Evolutionary conservation across 371 early-diverging fungal species (phyloP), one percentile per base, ranked within the genome.

Genomic region (Pancytospora epiphaga): DNA sequence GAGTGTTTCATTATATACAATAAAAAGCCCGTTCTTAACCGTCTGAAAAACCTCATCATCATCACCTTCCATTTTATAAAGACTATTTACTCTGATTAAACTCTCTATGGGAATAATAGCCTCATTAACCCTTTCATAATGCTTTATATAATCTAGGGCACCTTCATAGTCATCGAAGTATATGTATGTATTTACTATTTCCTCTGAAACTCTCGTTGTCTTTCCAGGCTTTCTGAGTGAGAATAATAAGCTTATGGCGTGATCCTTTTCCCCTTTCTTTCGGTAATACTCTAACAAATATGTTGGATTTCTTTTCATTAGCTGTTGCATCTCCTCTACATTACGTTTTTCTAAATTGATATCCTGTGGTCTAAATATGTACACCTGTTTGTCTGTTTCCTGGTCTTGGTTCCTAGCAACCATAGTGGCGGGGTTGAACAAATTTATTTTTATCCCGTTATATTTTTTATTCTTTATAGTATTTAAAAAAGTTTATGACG

Each of bases 141-240:
- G 34, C 30, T 50, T 51, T 6, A 27, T 18, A 19, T 65, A 67
- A 27, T 70, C 29, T 0, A 66, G 12, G 15, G 71, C 71, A 27
- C 71, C 71, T 3, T 54, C 22, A 39, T 33, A 57, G 56, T 70
- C 71, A 19, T 34, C 58, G 47, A 70, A 70, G 37, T 56, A 65
- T 12, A 70, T 39, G 34, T 70, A 70, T 1, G 69, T 70, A 33
- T 30, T 39, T 12, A 70, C 32, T 15, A 70, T 54, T 39, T 70
- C 71, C 34, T 68, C 37, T 3, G 9, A 27, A 12, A 40, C 37
- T 1, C 30, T 27, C 1, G 1, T 33, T 36, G 33, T 52, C 0
- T n/a, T 18, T 1, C 0, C 0, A 0, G 52, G 15, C 19, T 0
- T 19, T 50, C 52, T 9, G 12, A 47, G 32, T 25, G 29, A 6